Evolutionary conservation across 192 early-diverging fungal species (phyloP).

Genomic region (Umbelopsis ramanniana): DNA sequence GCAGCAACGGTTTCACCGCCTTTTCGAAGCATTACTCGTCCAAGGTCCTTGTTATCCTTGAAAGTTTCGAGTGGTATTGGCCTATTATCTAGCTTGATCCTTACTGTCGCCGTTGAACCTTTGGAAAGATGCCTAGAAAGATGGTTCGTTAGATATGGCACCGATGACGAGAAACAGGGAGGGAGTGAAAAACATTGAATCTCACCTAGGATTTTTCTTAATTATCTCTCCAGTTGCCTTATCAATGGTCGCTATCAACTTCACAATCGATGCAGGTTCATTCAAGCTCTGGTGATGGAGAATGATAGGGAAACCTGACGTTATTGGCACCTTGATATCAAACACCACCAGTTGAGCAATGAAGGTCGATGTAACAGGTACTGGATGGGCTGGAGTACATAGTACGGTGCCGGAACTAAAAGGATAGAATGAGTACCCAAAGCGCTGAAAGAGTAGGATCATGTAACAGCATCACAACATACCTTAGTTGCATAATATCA

Average conservation of each 20-base stretch:
- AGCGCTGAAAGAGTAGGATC: neutral
- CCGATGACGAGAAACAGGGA: neutral
- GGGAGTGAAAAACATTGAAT: neutral
- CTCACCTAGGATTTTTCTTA: slow-evolving; percentile 80
- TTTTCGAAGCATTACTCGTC: slow-evolving; percentile 85
- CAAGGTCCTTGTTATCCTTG: slow-evolving; percentile 85
- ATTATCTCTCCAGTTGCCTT: slow-evolving; percentile 82
- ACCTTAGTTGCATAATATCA: slow-evolving; percentile 77
- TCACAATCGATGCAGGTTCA: slow-evolving; percentile 76
- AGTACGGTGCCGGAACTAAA: slow-evolving; percentile 80
- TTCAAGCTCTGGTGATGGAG: slow-evolving; percentile 85
- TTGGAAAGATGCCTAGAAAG: slow-evolving; percentile 49
- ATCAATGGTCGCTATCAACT: slow-evolving; percentile 79
- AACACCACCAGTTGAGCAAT: slow-evolving; percentile 91
- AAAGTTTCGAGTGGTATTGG: slow-evolving; percentile 87
- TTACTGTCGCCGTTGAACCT: slow-evolving; percentile 77
- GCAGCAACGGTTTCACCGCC: slow-evolving; percentile 89
- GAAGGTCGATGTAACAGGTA: slow-evolving; percentile 81
- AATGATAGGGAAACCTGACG: slow-evolving; percentile 86
- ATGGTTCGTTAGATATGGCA: slow-evolving; percentile 5
- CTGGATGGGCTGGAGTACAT: slow-evolving; percentile 68
- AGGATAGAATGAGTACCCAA: neutral
- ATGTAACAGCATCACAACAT: neutral
- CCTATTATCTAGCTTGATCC: slow-evolving; percentile 70
- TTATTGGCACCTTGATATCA: slow-evolving; percentile 91